phyloP scores from a whole-genome alignment of 2,329 filamentous ascomycete genomes.

The Colletotrichum tofieldiae region DNA sequence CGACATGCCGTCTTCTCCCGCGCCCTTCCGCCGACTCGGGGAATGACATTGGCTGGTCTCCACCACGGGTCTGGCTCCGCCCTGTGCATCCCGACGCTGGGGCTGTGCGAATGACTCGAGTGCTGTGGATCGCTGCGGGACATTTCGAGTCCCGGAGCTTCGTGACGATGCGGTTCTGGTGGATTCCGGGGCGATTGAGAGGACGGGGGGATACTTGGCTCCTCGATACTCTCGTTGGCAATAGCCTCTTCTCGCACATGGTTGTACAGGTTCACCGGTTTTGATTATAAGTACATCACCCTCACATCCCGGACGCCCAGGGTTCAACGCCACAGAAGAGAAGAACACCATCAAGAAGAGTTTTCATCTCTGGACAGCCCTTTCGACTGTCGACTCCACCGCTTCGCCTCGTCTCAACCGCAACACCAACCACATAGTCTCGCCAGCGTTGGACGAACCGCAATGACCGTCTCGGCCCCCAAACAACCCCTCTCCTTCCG shows the following conservation, averaged over 20 bases:
- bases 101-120: not conserved
- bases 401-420: not conserved
- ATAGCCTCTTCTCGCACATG: too few relatives aligned
- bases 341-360: not conserved
- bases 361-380: not conserved
- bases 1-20: not conserved
- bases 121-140: not conserved
- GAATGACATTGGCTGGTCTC: not conserved
- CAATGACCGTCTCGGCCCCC: conserved; percentile 16
- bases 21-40: conserved; percentile 8
- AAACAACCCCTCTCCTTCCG: conserved; percentile 50
- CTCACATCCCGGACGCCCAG: not conserved
- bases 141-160: conserved; percentile 1
- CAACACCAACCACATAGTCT: not conserved
- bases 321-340: not conserved
- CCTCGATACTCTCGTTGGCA: not conserved
- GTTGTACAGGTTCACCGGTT: too few relatives aligned
- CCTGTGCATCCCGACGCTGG: too few relatives aligned
- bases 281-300: not conserved
- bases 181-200: not conserved
- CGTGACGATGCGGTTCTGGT: not conserved
- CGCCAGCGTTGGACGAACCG: too few relatives aligned
- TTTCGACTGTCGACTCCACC: not conserved
- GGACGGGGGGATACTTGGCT: not conserved
- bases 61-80: not conserved